Base-by-base conservation (phyloP, 495 filamentous ascomycete genomes). In the Talaromyces nanjingensis region DNA sequence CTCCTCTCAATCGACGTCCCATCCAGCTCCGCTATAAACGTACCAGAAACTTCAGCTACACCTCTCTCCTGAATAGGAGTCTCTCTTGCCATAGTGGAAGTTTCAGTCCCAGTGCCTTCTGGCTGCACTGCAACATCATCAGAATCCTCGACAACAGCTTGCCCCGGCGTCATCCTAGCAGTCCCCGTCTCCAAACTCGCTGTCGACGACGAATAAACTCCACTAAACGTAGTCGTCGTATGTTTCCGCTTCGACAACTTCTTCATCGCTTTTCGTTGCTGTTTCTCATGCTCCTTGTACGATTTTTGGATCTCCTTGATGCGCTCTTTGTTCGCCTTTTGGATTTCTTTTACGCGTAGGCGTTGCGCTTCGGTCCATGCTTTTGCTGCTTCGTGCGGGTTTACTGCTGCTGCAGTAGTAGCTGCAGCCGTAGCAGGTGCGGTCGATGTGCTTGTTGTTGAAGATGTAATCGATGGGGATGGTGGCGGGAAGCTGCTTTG, bases 251-350 rank as follows among this genome's bases (percentile, higher is more conserved):
- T 60, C 1, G 18, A 18, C 29, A 33, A 33, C 42, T 54, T 54
- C 45, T 62, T 62, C 14, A 49, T 49, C 12, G 31, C 24, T 33
- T 62, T 62, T 7, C 64, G 63, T 61, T 69, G 67, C 59, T 74
- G 71, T 53, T 71, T 73, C n/a, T 60, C 57, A 27, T 70, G 68
- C 54, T 71, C 70, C 29, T 71, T 71, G 8, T 70, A 34, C 18
- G 67, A 64, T 37, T 57, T 67, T 7, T 63, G 59, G 2, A 61
- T 59, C 49, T 69, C 65, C 37, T 68, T 71, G 14, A 37, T 39
- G 52, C 70, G 70, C 47, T 56, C 27, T 58, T 68, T 69, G 49
- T 67, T 62, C 11, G 60, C 47, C 47, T 52, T 33, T 53, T 62
- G 42, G 47, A 62, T 49, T 33, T 62, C 60, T 49, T 62, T 62